Base-by-base conservation (phyloP, 495 filamentous ascomycete genomes). In the Lepraria neglecta region DNA sequence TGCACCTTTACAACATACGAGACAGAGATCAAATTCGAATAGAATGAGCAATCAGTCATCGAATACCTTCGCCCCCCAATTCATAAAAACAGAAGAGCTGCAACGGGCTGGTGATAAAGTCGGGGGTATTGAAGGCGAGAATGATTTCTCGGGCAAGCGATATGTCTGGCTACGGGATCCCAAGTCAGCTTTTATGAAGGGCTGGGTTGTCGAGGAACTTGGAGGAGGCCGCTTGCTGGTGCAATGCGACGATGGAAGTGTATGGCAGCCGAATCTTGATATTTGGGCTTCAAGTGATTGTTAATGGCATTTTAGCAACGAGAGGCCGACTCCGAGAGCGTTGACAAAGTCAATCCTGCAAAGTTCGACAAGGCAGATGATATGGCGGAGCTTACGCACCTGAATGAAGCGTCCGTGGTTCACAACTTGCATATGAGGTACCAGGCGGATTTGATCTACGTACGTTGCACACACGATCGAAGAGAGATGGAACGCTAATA, bases 311-410 rank as follows among this genome's bases (percentile, higher is more conserved):
- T 33, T 61, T 65, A 95, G 87, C 91, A 96, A 83, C 88, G 90
- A 50, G 87, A 90, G 69, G 86, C 94, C 38, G 84, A 92, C 65
- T 73, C 81, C 24, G 90, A 96, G 64, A 86, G 82, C 60, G 91
- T 96, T 53, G 95, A 99, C 78, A 97, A 96, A 73, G 95, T 97
- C 75, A 99, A 99, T 73, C 95, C 95, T 28, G 95, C 90, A 58
- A 99, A 99, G 70, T 99, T 99, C 71, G 95, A 99, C 79, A 97
- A 94, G 73, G 92, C 94, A 7, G 88, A 96, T 75, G 95, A 99
- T 70, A 99, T 99, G 95, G 94, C 95, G 3, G 94, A 97, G 73
- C 78, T 99, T 67, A 99, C 95, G 15, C 94, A 97, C 69, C 75
- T 99, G 47, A 99, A 99, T 70, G 95, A 99, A 74, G 87, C 92